phyloP scores from a whole-genome alignment of 2,329 filamentous ascomycete genomes.

The Sarocladium strictum region DNA sequence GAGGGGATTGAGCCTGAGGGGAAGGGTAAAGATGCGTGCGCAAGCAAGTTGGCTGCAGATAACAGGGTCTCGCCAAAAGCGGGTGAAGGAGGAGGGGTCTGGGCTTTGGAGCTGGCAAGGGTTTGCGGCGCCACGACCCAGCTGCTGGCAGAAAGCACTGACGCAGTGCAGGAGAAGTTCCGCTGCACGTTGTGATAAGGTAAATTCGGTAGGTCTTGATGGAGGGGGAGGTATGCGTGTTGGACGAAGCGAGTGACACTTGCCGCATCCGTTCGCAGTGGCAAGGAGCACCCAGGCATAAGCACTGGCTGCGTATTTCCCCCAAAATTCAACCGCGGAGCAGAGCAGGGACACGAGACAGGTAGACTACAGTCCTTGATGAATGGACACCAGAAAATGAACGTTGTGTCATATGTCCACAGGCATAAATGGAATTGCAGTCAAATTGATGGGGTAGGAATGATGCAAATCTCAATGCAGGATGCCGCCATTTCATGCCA shows the following conservation, averaged over 20 bases:
- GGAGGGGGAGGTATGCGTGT: not conserved
- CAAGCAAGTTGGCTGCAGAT: not conserved
- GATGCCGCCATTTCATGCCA: not conserved
- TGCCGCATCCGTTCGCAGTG: not conserved
- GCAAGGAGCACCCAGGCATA: too few species aligned
- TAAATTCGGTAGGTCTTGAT: too few species aligned
- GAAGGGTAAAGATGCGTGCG: not conserved
- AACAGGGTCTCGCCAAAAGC: slow-evolving; percentile 5
- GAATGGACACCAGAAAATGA: not conserved
- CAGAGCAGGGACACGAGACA: not conserved
- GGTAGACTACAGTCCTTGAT: not conserved
- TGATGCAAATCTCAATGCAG: slow-evolving; percentile 6
- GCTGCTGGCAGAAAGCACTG: not conserved
- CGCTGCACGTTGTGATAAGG: not conserved
- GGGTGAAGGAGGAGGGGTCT: not conserved
- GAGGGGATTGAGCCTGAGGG: not conserved
- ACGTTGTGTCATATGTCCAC: not conserved
- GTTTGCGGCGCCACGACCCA: not conserved
- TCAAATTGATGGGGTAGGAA: not conserved
- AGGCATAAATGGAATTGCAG: not conserved
- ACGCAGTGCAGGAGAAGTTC: not conserved
- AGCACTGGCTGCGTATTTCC: too few species aligned
- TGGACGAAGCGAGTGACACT: not conserved
- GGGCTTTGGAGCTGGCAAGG: not conserved
- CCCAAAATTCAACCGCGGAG: too few species aligned